Evolutionary conservation across 2,329 filamentous ascomycete species (phyloP), one percentile per base, ranked within the genome.

Genomic region (Colletotrichum melonis): DNA sequence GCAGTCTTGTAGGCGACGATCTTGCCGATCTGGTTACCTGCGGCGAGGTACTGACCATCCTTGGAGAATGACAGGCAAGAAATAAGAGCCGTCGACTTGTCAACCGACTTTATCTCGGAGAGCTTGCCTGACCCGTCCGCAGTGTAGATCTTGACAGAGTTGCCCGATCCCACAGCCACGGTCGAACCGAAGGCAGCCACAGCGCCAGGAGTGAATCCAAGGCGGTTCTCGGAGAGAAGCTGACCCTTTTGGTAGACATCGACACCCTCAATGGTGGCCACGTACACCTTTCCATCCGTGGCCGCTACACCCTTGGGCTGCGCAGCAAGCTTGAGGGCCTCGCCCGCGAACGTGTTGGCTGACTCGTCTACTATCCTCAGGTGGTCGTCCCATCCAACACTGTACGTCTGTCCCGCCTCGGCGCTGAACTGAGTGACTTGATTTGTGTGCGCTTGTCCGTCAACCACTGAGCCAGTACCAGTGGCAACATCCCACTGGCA

Each of bases 331-430:
- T 93, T 92, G 38, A 88, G 84, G 1, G 90, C 86, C 63, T 88
- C 87, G 68, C 93, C 94, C 6, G 92, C 88, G 81, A 97, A 98
- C 0, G 92, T 94, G 78, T 91, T 92, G 65, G 92, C 90, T 1
- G 91, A 88, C 72, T 93, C 88, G 76, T 97, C 95, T 46, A 97
- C 88, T 56, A 90, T 92, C 75, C 95, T 92, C 46, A 98, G 87
- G 1, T 92, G 95, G 81, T 99, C 97, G 80, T 99, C 97, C 97
- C 96, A 99, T 75, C 92, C 95, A 66, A 96, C 93, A 78, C 92
- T 96, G 84, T 94, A 95, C n/a, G 95, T 90, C 76, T 91, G 89
- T 42, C 91, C 89, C 2, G 86, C 80, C 8, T 86, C 86, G 1
- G 90, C 85, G 3, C 92, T 86, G 75, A 99, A 92, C 63, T 94